Conservation (phyloP, 805 yeast species). For the Metschnikowia cubensis region DNA sequence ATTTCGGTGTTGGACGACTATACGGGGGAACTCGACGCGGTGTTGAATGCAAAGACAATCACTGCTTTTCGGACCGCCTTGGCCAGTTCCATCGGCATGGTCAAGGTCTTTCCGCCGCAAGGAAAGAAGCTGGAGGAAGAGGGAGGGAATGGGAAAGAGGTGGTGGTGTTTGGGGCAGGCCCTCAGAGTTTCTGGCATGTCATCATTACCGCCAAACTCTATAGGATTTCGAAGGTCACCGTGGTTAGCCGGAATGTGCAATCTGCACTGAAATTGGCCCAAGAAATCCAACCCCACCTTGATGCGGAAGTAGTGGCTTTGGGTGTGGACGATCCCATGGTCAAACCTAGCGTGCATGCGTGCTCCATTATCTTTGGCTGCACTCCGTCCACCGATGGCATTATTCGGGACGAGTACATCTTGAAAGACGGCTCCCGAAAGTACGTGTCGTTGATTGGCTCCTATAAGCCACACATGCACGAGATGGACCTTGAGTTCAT, state of each 20-base stretch:
- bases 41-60: conserved; percentile 53
- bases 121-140: too few species aligned
- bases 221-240: conserved; percentile 38
- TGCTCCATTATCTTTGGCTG: conserved; percentile 56
- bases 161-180: conserved; percentile 56
- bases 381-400: conserved; percentile 51
- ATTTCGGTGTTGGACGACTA: conserved; percentile 47
- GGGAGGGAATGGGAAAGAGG: conserved; percentile 16
- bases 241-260: conserved; percentile 42
- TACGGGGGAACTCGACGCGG: conserved; percentile 50
- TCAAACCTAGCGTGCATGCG: conserved; percentile 21
- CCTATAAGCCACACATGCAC: conserved; percentile 63
- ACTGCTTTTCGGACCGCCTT: conserved; percentile 70
- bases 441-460: conserved; percentile 59
- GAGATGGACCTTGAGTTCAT: conserved; percentile 51
- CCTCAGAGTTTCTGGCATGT: conserved; percentile 65
- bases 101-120: conserved; percentile 21
- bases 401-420: conserved; percentile 32
- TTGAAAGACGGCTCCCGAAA: conserved; percentile 24
- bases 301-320: conserved; percentile 12
- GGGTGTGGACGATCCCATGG: background rate
- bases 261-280: conserved; percentile 35
- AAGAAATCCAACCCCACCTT: conserved; percentile 25
- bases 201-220: conserved; percentile 39
- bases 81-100: conserved; percentile 47